Evolutionary conservation across 2,329 filamentous ascomycete genomes (phyloP).

Genomic region (Escovopsis sp.): DNA sequence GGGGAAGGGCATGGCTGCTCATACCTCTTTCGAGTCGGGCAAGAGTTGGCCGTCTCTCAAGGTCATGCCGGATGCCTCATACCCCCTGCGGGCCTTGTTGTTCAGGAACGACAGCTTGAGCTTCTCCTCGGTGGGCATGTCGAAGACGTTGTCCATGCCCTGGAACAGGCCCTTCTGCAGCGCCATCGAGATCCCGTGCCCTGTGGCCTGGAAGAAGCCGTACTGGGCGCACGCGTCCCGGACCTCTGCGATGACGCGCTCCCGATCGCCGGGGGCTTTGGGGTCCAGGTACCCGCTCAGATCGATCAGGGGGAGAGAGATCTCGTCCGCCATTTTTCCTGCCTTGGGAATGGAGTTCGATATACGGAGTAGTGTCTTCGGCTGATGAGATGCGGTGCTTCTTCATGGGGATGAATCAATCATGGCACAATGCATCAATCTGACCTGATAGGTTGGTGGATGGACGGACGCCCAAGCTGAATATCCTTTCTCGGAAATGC

Average conservation of each 20-base stretch:
- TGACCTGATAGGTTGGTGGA: no score
- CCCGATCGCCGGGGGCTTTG: not conserved
- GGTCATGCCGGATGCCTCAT: constrained; percentile 12
- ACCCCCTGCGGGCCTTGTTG: constrained; percentile 10
- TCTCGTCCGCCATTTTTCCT: not conserved
- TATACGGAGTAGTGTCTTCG: no score
- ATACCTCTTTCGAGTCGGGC: constrained; percentile 14
- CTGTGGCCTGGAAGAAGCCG: constrained; percentile 18
- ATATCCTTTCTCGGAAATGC: no score
- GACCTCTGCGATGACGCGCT: constrained; percentile 5
- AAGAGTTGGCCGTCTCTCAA: constrained; percentile 12
- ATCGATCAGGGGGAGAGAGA: constrained; percentile 2
- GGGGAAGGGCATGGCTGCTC: constrained; percentile 10
- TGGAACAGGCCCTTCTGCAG: constrained; percentile 9
- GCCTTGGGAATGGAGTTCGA: no score
- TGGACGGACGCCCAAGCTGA: no score
- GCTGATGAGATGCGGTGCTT: no score
- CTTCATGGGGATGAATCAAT: no score
- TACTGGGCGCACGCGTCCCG: constrained; percentile 12
- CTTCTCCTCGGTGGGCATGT: constrained; percentile 10
- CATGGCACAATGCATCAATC: no score
- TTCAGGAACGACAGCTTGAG: constrained; percentile 11
- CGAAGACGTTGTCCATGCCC: constrained; percentile 9
- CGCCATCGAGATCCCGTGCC: constrained; percentile 14
- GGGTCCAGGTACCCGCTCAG: constrained; percentile 2